Percentiles rank a stretch among this genome's conserved stretches.
Conservation (phyloP, 2,329 filamentous ascomycete genomes). For the Apiospora pterosperma region DNA sequence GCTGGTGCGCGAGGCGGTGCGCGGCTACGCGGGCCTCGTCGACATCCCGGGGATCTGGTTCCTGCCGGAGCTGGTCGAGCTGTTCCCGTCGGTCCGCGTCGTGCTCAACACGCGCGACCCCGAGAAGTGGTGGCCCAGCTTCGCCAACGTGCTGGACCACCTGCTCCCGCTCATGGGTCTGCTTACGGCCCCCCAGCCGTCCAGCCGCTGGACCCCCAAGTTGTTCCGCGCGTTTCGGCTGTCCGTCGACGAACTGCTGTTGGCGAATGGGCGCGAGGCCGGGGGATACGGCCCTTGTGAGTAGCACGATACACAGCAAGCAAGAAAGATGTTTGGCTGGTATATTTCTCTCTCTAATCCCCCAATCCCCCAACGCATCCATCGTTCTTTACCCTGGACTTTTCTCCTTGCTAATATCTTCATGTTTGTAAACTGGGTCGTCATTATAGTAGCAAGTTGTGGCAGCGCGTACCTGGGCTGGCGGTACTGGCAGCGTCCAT, state of each 20-base stretch:
- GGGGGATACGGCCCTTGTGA: not conserved
- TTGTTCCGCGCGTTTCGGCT: not conserved
- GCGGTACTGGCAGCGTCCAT: not conserved
- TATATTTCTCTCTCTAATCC: not conserved
- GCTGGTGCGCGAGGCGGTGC: conserved; percentile 4
- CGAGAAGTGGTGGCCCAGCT: conserved; percentile 20
- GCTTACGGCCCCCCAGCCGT: not conserved
- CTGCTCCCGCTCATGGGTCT: not conserved
- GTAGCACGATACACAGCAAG: too few species aligned
- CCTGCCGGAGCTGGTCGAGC: conserved; percentile 14
- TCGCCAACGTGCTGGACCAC: conserved; percentile 7
- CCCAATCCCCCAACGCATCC: not conserved
- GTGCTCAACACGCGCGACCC: conserved; percentile 20
- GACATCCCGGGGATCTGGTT: conserved; percentile 4
- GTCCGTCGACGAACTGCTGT: not conserved
- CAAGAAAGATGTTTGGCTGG: too few species aligned
- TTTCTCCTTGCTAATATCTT: not conserved
- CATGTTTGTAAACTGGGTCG: not conserved
- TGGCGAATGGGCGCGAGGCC: not conserved
- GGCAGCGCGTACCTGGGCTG: not conserved
- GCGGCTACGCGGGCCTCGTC: conserved; percentile 4
- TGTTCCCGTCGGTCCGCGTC: conserved; percentile 19
- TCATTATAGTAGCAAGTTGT: not conserved
- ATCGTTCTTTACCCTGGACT: not conserved
- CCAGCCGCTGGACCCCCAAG: not conserved